A percentile compares a stretch with the other conserved stretches of the same genome.
phyloP scores from a whole-genome alignment of 371 early-diverging fungal species.

The Mortierella sp. region DNA sequence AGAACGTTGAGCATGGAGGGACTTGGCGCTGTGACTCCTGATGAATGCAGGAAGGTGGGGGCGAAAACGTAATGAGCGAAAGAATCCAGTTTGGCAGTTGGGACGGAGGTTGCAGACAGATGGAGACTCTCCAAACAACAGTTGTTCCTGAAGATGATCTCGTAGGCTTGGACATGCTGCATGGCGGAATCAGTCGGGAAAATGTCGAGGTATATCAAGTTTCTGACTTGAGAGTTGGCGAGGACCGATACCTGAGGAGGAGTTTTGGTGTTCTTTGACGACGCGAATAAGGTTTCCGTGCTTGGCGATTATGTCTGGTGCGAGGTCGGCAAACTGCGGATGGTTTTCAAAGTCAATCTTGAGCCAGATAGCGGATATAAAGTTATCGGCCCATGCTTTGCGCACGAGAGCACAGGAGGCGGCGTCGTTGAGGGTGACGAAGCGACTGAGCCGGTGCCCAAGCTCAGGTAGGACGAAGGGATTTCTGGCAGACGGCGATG shows the following conservation, averaged over 20 bases:
- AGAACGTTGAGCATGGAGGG: background rate
- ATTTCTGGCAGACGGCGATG: background rate
- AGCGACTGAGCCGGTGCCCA: constrained; percentile 11
- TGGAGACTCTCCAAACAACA: background rate
- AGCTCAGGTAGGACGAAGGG: constrained; percentile 17
- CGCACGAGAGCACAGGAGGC: constrained; percentile 12
- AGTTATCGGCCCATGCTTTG: background rate
- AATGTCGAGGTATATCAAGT: background rate
- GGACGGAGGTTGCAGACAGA: background rate
- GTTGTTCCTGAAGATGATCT: background rate
- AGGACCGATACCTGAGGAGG: background rate
- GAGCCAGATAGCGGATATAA: background rate
- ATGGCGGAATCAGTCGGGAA: background rate
- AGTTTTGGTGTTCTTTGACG: background rate
- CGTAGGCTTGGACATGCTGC: background rate
- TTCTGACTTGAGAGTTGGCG: background rate
- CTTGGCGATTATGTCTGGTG: background rate
- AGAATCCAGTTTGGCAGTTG: no score
- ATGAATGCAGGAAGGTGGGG: background rate
- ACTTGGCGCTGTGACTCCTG: background rate
- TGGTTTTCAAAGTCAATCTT: background rate
- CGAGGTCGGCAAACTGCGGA: background rate
- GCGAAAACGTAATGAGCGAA: background rate
- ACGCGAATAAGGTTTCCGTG: background rate
- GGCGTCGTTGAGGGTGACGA: constrained; percentile 20